Base-by-base conservation (phyloP, 2,329 filamentous ascomycete species). In the Atkinsonella hypoxylon region DNA sequence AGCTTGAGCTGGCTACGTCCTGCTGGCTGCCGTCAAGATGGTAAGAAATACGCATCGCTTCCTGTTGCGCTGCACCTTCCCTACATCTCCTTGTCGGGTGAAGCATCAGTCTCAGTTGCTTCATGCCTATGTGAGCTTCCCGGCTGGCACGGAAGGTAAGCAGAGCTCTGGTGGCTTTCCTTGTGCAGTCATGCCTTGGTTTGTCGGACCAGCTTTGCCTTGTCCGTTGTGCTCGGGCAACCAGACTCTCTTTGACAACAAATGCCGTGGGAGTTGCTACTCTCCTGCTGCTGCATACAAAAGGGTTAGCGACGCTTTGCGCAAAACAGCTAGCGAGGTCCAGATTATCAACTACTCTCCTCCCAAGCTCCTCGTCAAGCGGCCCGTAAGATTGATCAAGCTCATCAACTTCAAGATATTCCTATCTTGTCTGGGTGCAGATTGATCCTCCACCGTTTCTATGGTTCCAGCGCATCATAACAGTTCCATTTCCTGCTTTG, bases 401-500 rank as follows among this genome's bases (percentile, higher is more conserved):
- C 31, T n/a, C 26, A n/a, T 7, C 32, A 45, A 45, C 17, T 11
- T 17, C n/a, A n/a, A 50, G 42, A 45, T 17, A 50, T 45, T 7
- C 30, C 48, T 17, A 38, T 49, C 31, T 40, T 45, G 41, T 45
- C n/a, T 45, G 11, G 13, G 32, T 45, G 22, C 48, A 40, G 22
- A 22, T 18, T 20, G 26, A 30, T 17, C n/a, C 18, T 26, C 34
- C 4, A 36, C 15, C 26, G 22, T 46, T 32, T 43, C 3, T 18
- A 40, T 15, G 6, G 38, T 17, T 26, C 45, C 49, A 42, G 38
- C 38, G 26, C 44, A 36, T 11, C 13, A 17, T 49, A 50, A 45
- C 53, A 43, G 50, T 56, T 34, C 51, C 48, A 50, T 55, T 50
- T 45, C 36, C 53, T 54, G 38, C 36, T 18, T 47, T 47, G 20